Percentiles rank a stretch among this genome's conserved stretches.
Evolutionary conservation across 257 asterid species (phyloP).

Genomic region (Solanum piurae): DNA sequence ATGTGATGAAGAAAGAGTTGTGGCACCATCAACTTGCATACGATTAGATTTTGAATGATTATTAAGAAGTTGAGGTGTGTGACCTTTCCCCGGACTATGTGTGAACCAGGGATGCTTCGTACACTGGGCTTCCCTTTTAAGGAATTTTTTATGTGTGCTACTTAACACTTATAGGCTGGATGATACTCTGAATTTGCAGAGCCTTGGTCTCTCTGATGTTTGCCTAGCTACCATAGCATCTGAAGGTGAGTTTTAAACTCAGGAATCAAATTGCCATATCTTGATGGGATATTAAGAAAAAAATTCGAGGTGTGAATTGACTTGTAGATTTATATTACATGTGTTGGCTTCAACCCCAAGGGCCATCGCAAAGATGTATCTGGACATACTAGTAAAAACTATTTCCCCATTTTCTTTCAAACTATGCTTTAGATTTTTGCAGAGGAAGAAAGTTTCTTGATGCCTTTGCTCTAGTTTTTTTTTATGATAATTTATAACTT

Average conservation of each 20-base stretch:
- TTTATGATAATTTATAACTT: background rate
- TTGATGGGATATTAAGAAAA: background rate
- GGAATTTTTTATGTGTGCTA: background rate
- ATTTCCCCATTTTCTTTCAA: background rate
- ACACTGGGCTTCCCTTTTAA: background rate
- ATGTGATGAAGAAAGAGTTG: background rate
- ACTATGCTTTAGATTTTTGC: background rate
- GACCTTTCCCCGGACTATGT: background rate
- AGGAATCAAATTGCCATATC: background rate
- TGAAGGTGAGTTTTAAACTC: conserved; percentile 38
- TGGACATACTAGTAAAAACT: background rate
- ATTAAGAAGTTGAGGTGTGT: background rate
- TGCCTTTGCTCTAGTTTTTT: background rate
- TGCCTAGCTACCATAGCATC: conserved; percentile 81
- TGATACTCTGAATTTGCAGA: conserved; percentile 60
- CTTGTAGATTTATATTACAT: background rate
- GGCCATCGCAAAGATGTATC: background rate
- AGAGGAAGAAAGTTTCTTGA: background rate
- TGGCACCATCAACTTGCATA: background rate
- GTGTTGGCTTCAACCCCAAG: background rate
- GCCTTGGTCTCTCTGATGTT: conserved; percentile 75
- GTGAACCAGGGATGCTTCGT: background rate
- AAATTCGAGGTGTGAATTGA: background rate
- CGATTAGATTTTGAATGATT: background rate
- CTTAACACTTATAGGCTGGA: conserved; percentile 62